Conservation (phyloP, 2,329 filamentous ascomycete species). For the Metarhizium sp. region DNA sequence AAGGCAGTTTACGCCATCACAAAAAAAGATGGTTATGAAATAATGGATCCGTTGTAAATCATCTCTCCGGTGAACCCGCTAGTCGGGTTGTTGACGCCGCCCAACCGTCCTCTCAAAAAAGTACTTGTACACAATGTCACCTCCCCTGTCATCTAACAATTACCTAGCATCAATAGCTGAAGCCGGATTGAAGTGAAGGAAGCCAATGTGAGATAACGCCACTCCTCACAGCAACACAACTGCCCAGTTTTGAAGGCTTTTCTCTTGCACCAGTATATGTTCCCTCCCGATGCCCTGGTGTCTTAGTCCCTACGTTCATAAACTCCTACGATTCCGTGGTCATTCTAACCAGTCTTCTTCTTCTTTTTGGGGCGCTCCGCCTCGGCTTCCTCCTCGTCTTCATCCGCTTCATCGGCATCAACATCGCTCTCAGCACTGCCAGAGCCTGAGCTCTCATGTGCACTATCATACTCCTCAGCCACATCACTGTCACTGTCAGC, state of each 20-base stretch:
- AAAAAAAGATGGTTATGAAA: no score
- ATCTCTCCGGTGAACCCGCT: background rate
- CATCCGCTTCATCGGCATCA: constrained; percentile 34
- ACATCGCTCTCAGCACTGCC: constrained; percentile 48
- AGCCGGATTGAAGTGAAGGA: no score
- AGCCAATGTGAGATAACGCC: no score
- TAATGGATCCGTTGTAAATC: background rate
- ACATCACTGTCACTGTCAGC: constrained; percentile 90
- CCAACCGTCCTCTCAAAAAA: background rate
- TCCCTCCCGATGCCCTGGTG: no score
- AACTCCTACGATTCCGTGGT: background rate
- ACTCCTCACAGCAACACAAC: no score
- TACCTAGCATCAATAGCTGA: no score
- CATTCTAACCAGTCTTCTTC: constrained; percentile 25
- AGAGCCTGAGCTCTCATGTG: constrained; percentile 75
- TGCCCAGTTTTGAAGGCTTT: no score
- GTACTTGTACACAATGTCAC: background rate
- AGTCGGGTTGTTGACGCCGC: background rate
- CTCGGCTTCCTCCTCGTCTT: constrained; percentile 30
- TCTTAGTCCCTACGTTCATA: background rate
- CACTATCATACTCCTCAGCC: constrained; percentile 90
- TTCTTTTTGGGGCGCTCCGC: constrained; percentile 42
- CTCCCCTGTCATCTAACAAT: background rate
- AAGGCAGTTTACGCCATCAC: no score
- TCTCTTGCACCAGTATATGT: no score